Evolutionary conservation across 2,329 filamentous ascomycete species (phyloP), one percentile per base, ranked within the genome.

Genomic region (Verticillium isaacii): DNA sequence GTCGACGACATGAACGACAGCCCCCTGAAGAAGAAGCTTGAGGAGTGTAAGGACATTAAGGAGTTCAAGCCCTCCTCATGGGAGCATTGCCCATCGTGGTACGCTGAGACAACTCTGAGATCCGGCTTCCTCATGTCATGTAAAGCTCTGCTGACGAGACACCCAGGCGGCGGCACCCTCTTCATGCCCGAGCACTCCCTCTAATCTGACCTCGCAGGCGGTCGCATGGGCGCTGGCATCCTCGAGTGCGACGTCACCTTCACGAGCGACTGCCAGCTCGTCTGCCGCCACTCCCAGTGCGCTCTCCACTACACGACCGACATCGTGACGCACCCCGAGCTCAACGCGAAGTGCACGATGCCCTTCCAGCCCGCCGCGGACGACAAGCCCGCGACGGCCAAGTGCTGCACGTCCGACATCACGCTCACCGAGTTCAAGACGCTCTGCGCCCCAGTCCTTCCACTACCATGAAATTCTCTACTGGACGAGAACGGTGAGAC

Each of bases 361-460:
- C 86, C 85, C 0, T 90, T 90, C 73, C 73, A 72, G n/a, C 84
- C 87, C 0, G 81, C 85, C 5, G 72, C 72, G 15, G 75, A 79
- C 64, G 83, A 80, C 59, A 74, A 73, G 5, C 69, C 77, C 1
- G 89, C 89, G 1, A 79, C 76, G 17, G 88, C 87, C 14, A 84
- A 84, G 66, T 91, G 89, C 79, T 91, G 89, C 79, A 90, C 89
- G 2, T 86, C 82, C 67, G 89, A 91, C 70, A 84, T 91, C 69
- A 90, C 88, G 1, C 75, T 89, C 39, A 79, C 79, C 56, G 89
- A 91, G 74, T 90, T 85, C 79, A 85, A 86, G 73, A 78, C 81
- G 5, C 82, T 91, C 5, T 91, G 89, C 75, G 83, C 82, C 68
- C 90, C n/a, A n/a, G n/a, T n/a, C n/a, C n/a, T n/a, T n/a, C n/a